Conservation (phyloP, 768 basidiomycete genomes). For the Collybia sordida region DNA sequence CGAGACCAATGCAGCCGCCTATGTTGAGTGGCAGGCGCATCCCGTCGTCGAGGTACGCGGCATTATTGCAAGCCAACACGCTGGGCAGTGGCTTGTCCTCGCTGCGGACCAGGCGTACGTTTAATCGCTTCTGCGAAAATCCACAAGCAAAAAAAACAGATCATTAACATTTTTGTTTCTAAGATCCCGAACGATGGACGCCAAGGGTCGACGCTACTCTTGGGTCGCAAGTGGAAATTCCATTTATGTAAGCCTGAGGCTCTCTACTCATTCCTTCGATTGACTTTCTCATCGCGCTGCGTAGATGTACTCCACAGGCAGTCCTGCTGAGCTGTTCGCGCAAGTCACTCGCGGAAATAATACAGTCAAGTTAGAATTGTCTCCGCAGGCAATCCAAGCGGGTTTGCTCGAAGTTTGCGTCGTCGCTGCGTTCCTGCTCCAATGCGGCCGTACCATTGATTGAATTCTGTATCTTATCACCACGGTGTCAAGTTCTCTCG, state of each 20-base stretch:
- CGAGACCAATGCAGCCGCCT: no score
- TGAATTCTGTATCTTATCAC: conserved; percentile 15
- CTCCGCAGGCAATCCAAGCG: conserved; percentile 40
- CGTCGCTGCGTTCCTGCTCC: conserved; percentile 45
- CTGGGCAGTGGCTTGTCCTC: conserved; percentile 21
- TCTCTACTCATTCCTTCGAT: no score
- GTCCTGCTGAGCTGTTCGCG: conserved; percentile 22
- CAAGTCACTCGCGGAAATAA: conserved; percentile 35
- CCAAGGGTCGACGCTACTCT: conserved; percentile 33
- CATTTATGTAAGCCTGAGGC: conserved; percentile 20
- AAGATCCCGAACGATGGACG: conserved; percentile 37
- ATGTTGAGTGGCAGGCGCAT: no score
- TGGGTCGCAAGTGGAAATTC: conserved; percentile 33
- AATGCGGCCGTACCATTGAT: conserved; percentile 48
- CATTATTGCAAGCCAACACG: conserved; percentile 22
- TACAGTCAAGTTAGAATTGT: conserved; percentile 41
- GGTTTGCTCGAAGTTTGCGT: conserved; percentile 45
- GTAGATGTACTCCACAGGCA: conserved; percentile 21
- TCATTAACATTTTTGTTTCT: background rate
- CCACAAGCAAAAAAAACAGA: no score
- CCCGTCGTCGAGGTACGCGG: no score
- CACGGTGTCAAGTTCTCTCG: no score
- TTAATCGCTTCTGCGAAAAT: no score
- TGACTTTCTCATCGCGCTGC: conserved; percentile 19
- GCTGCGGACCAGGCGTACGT: conserved; percentile 16